phyloP scores from a whole-genome alignment of 2,329 filamentous ascomycete genomes.

The Epichloe gansuensis region DNA sequence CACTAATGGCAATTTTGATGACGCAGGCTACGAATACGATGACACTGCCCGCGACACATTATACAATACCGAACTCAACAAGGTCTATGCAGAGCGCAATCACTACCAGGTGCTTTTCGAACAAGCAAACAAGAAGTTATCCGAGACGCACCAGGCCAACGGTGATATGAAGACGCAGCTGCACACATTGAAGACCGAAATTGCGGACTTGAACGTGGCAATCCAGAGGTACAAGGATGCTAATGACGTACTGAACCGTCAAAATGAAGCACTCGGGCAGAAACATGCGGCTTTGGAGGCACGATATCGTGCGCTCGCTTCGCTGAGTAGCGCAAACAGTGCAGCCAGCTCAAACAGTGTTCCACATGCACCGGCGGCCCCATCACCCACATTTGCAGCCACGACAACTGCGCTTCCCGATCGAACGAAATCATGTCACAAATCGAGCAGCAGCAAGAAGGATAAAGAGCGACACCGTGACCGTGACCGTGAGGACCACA shows the following conservation, averaged over 20 bases:
- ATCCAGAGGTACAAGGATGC: slow-evolving; percentile 10
- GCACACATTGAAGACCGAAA: slow-evolving; percentile 1
- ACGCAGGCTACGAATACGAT: slow-evolving; percentile 7
- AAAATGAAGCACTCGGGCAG: slow-evolving; percentile 16
- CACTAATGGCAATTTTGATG: neutral
- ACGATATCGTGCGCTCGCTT: slow-evolving; percentile 15
- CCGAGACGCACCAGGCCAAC: slow-evolving; percentile 12
- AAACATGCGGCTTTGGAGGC: slow-evolving; percentile 18
- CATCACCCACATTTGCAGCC: slow-evolving; percentile 14
- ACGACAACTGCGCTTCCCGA: slow-evolving; percentile 12
- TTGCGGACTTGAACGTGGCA: neutral
- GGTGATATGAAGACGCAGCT: slow-evolving; percentile 10
- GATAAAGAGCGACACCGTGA: neutral
- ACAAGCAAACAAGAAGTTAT: slow-evolving; percentile 17
- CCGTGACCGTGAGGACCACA: slow-evolving; percentile 11
- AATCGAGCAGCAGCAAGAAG: slow-evolving; percentile 15
- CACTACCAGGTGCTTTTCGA: slow-evolving; percentile 16
- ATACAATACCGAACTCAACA: slow-evolving; percentile 14
- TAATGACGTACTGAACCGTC: slow-evolving; percentile 5
- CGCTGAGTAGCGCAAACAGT: neutral
- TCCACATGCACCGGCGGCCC: slow-evolving; percentile 6
- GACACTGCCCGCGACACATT: slow-evolving; percentile 10
- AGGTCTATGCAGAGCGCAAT: slow-evolving; percentile 11
- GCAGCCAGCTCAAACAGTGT: neutral
- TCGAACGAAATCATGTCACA: slow-evolving; percentile 17